Base-by-base conservation (phyloP, 2,329 filamentous ascomycete species). In the Sporothrix humicola region DNA sequence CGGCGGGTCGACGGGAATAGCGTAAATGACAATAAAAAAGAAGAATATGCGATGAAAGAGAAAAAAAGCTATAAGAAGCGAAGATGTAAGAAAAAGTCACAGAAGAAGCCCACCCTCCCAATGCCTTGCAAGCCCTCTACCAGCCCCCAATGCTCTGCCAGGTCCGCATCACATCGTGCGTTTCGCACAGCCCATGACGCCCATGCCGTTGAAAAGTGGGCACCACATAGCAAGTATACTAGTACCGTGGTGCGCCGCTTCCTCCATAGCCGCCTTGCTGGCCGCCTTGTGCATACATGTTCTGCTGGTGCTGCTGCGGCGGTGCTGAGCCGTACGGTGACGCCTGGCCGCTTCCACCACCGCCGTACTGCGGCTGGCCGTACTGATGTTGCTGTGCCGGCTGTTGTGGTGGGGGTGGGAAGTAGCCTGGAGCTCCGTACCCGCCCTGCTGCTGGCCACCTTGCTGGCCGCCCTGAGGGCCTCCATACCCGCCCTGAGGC, bases 391-490 rank as follows among this genome's bases (percentile, higher is more conserved):
- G 59, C n/a, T 48, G 37, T 1, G 20, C 52, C n/a, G 10, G 66
- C 68, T 73, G 71, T 13, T 61, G 23, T n/a, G 73, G 73, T 37
- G 73, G 73, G 1, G 73, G 73, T 4, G 73, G 73, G 68, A 68
- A 74, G 52, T 75, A 75, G 52, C 65, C 68, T 1, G 70, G 59
- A 3, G 74, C 59, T 23, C 79, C 76, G 50, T 77, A 76, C 6
- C 78, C 78, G 61, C 78, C 78, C 52, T 79, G 78, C 3, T 31
- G 56, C 20, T 70, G 66, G 12, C 56, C 44, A 58, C 73, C 56
- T 2, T 79, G 77, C 69, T 79, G 77, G 13, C 76, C 78, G 4
- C 76, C 78, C 15, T 58, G 48, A 10, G 68, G 59, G 10, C 46
- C 50, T 1, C 61, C 63, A 61, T 75, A 74, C 8, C 54, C 58